phyloP scores from a whole-genome alignment of 2,329 filamentous ascomycete genomes.

The Paraphaeosphaeria minitans region DNA sequence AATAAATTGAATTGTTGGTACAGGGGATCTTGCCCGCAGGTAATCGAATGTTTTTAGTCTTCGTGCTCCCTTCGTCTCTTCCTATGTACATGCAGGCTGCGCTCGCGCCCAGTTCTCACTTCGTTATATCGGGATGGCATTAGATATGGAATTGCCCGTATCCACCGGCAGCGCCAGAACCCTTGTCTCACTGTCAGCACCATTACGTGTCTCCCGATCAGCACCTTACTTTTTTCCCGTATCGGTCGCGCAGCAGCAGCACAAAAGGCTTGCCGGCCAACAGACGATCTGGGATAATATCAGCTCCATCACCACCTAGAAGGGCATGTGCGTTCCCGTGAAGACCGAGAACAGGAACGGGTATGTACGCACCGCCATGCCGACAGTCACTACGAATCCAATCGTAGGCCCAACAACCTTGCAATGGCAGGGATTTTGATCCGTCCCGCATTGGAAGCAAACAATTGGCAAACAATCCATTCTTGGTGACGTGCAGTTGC shows the following conservation, averaged over 20 bases:
- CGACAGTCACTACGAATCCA: constrained; percentile 56
- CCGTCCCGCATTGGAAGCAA: constrained; percentile 61
- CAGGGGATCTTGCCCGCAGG: not conserved
- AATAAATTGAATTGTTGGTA: not conserved
- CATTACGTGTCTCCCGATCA: not conserved
- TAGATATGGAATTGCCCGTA: constrained; percentile 55
- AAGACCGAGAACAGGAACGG: not conserved
- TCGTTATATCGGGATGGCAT: constrained; percentile 53
- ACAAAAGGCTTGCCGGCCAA: constrained; percentile 61
- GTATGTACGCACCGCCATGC: constrained; percentile 56
- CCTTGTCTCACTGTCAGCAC: constrained; percentile 42
- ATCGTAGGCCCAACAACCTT: constrained; percentile 62
- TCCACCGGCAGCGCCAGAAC: constrained; percentile 60
- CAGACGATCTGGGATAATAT: constrained; percentile 53
- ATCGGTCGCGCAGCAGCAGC: constrained; percentile 62
- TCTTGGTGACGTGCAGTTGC: not conserved
- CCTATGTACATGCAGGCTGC: not conserved
- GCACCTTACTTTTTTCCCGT: constrained; percentile 57
- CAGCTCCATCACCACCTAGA: not conserved
- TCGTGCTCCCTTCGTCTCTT: not conserved
- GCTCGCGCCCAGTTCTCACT: constrained; percentile 3
- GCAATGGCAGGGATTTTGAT: constrained; percentile 63
- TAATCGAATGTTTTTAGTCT: not conserved
- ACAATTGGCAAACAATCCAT: constrained; percentile 52
- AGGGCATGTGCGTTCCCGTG: constrained; percentile 8